Percentiles rank a stretch among this genome's conserved stretches.
Conservation (phyloP, 148 eudicot species). For the Dianthus caryophyllus region DNA sequence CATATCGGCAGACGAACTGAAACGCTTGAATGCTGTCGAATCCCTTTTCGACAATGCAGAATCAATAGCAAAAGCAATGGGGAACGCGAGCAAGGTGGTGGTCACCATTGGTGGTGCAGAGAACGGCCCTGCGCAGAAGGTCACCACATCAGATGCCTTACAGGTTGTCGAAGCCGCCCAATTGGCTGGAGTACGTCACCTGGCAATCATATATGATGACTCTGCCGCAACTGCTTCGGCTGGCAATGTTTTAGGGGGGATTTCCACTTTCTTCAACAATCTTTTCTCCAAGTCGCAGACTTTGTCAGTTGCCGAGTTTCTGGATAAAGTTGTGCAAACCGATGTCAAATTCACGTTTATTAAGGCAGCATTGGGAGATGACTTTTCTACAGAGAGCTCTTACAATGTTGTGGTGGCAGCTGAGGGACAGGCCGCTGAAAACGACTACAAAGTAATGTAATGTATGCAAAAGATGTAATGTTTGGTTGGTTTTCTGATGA, state of each 20-base stretch:
- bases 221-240: constrained; percentile 34
- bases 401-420: constrained; percentile 71
- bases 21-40: constrained; percentile 84
- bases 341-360: constrained; percentile 71
- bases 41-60: constrained; percentile 67
- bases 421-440: constrained; percentile 54
- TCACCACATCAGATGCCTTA: constrained; percentile 57
- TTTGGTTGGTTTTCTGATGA: constrained; percentile 12
- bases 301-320: constrained; percentile 50
- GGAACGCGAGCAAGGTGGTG: constrained; percentile 85
- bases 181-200: constrained; percentile 76
- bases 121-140: constrained; percentile 54
- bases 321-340: constrained; percentile 50
- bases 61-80: constrained; percentile 85
- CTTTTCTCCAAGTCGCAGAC: constrained; percentile 65
- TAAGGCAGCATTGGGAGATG: constrained; percentile 65
- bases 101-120: constrained; percentile 72
- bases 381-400: constrained; percentile 61
- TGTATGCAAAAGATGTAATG: constrained; percentile 46
- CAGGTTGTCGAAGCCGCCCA: constrained; percentile 75
- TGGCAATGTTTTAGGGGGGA: constrained; percentile 68
- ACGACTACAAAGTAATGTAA: constrained; percentile 99
- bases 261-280: constrained; percentile 63
- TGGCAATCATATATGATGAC: constrained; percentile 69
- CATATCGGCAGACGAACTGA: constrained; percentile 75